These are phyloP conservation scores for Cynanchum wilfordii DNA, from an alignment of 257 asterid genomes.

Conservation along the genomic window DNA sequence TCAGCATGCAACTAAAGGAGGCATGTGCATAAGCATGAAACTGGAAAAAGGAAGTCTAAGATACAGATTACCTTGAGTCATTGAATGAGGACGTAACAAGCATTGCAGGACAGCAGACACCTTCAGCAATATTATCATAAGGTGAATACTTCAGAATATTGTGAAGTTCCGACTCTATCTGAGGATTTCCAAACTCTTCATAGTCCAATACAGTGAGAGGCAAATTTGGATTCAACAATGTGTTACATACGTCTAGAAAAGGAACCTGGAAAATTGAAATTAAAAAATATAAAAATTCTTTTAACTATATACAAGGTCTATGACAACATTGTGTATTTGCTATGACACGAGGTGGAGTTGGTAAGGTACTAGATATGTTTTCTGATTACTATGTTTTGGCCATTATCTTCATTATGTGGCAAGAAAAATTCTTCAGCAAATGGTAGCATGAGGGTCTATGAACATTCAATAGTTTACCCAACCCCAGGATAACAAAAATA, in stretches of 20 bases:
- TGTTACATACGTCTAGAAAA: slow-evolving; percentile 75
- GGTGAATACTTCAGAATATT: slow-evolving; percentile 77
- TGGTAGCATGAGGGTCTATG: neutral
- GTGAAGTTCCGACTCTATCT: slow-evolving; percentile 36
- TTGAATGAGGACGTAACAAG: slow-evolving; percentile 75
- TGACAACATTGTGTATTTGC: neutral
- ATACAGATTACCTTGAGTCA: slow-evolving; percentile 62
- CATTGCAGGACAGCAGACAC: slow-evolving; percentile 69
- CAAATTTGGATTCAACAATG: slow-evolving; percentile 66
- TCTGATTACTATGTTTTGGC: neutral
- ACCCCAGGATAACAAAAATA: neutral
- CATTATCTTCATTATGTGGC: neutral
- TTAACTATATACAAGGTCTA: neutral
- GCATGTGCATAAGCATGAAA: neutral
- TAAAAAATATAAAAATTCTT: neutral
- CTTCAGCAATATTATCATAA: slow-evolving; percentile 59
- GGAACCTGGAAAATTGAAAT: slow-evolving; percentile 54
- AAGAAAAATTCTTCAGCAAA: neutral
- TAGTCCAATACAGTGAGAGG: slow-evolving; percentile 87
- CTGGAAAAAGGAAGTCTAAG: neutral
- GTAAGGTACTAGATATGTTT: neutral
- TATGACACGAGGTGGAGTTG: neutral
- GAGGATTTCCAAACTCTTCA: slow-evolving; percentile 92
- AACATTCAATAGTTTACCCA: neutral
- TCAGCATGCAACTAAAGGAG: neutral